Conservation (phyloP, 2,329 filamentous ascomycete species). For the Fusarium buxicola region DNA sequence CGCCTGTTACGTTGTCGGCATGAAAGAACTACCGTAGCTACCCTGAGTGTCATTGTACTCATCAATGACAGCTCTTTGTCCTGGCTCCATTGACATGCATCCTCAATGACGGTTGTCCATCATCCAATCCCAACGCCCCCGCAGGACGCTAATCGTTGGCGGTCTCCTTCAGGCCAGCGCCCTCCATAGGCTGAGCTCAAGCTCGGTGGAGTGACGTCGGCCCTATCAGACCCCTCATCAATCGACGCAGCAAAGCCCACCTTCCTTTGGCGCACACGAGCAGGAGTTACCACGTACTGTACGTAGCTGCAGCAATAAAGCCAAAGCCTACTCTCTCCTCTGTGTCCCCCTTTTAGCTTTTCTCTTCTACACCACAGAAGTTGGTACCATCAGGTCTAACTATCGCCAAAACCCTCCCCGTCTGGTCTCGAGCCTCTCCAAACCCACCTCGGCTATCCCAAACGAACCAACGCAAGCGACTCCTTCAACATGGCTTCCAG, state of each 20-base stretch:
- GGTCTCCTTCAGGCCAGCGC: neutral
- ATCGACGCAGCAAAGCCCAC: slow-evolving; percentile 5
- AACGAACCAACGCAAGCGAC: neutral
- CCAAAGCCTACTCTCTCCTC: slow-evolving; percentile 11
- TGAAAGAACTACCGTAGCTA: too few species aligned
- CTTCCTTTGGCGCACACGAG: slow-evolving; percentile 20
- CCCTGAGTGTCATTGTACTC: too few species aligned
- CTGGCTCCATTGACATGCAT: slow-evolving; percentile 9
- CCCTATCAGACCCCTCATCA: slow-evolving; percentile 9
- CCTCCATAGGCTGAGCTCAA: too few species aligned
- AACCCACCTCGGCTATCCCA: too few species aligned
- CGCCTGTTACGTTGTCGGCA: too few species aligned
- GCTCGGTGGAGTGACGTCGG: slow-evolving; percentile 38
- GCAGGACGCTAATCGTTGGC: slow-evolving; percentile 37
- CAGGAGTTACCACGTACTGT: slow-evolving; percentile 7
- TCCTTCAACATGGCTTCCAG: slow-evolving; percentile 59
- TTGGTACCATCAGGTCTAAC: too few species aligned
- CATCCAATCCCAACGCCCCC: slow-evolving; percentile 15
- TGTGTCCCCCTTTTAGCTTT: too few species aligned
- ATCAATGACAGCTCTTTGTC: slow-evolving; percentile 16
- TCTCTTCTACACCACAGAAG: too few species aligned
- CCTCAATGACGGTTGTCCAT: too few species aligned
- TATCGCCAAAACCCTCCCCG: neutral
- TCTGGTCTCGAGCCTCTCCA: too few species aligned
- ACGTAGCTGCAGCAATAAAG: slow-evolving; percentile 9